These are phyloP conservation scores for Cladophialophora bantiana DNA, from an alignment of 2,329 filamentous ascomycete species.

Conservation along the genomic window DNA sequence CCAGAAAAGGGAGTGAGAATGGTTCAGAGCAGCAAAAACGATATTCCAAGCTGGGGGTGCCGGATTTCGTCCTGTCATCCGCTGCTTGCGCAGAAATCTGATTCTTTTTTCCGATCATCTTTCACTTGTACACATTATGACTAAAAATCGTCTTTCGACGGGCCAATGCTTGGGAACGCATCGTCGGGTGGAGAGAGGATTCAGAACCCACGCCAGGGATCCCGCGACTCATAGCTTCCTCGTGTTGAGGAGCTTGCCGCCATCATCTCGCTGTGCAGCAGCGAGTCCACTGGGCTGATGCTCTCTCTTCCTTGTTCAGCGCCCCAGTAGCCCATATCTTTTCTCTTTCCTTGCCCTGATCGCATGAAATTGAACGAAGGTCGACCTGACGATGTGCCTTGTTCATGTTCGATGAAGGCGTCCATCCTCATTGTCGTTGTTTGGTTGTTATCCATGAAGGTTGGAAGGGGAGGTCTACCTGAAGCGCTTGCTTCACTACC, in stretches of 20 bases:
- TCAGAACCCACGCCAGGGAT: constrained; percentile 37
- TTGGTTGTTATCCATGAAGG: constrained; percentile 37
- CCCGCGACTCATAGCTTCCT: constrained; percentile 33
- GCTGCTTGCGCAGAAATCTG: constrained; percentile 19
- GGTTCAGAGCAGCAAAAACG: constrained; percentile 5
- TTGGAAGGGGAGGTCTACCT: constrained; percentile 70
- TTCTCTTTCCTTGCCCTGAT: constrained; percentile 36
- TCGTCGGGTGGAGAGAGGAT: not conserved
- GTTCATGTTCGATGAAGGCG: constrained; percentile 75
- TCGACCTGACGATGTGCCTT: constrained; percentile 32
- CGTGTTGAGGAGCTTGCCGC: constrained; percentile 35
- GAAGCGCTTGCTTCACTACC: constrained; percentile 61
- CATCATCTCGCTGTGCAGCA: constrained; percentile 38
- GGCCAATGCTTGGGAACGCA: not conserved
- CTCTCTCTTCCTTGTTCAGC: constrained; percentile 34
- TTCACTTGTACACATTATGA: constrained; percentile 33
- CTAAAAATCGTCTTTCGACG: constrained; percentile 10
- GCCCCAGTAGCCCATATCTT: constrained; percentile 44
- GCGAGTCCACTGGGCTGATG: constrained; percentile 36
- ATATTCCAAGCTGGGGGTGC: constrained; percentile 9
- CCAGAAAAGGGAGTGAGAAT: constrained; percentile 6
- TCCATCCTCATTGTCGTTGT: constrained; percentile 85
- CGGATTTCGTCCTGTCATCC: constrained; percentile 24
- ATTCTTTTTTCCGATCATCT: constrained; percentile 20
- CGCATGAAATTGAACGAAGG: constrained; percentile 39